Evolutionary conservation across 306 rosid genomes (phyloP).

Genomic region (Fagus crenata): DNA sequence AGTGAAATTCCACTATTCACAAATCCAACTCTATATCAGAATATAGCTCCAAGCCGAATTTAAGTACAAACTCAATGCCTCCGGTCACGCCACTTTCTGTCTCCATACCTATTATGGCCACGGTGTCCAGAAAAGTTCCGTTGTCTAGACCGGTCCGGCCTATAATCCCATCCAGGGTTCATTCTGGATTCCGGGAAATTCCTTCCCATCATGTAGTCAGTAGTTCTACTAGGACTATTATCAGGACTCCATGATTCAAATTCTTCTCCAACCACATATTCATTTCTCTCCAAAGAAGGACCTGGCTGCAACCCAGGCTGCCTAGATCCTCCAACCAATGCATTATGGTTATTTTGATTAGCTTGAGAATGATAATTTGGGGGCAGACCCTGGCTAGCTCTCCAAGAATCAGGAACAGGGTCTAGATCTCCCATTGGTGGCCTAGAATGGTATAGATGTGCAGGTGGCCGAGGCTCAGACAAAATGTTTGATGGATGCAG

Average conservation of each 20-base stretch:
- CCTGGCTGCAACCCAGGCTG: slow-evolving; percentile 37
- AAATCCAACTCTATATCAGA: no score
- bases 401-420: slow-evolving; percentile 58
- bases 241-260: slow-evolving; percentile 93
- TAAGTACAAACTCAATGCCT: no score
- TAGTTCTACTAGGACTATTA: slow-evolving; percentile 66
- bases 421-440: slow-evolving; percentile 45
- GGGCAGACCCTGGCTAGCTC: slow-evolving; percentile 51
- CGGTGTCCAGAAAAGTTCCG: slow-evolving; percentile 52
- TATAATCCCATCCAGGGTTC: slow-evolving; percentile 47
- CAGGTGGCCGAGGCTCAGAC: slow-evolving; percentile 41
- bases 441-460: slow-evolving; percentile 34
- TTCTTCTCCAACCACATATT: slow-evolving; percentile 41
- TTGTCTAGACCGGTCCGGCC: slow-evolving; percentile 63
- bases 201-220: slow-evolving; percentile 48
- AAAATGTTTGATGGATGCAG: slow-evolving; percentile 38
- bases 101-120: slow-evolving; percentile 54
- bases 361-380: slow-evolving; percentile 46
- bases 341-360: slow-evolving; percentile 49
- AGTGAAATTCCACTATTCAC: no score
- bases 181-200: slow-evolving; percentile 45
- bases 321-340: slow-evolving; percentile 47
- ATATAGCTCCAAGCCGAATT: no score
- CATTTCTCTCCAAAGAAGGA: slow-evolving; percentile 56
- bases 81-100: slow-evolving; percentile 66